A percentile compares a stretch with the other conserved stretches of the same genome.
Evolutionary conservation across 2,329 filamentous ascomycete species (phyloP).

Genomic region (Fusarium graminum): DNA sequence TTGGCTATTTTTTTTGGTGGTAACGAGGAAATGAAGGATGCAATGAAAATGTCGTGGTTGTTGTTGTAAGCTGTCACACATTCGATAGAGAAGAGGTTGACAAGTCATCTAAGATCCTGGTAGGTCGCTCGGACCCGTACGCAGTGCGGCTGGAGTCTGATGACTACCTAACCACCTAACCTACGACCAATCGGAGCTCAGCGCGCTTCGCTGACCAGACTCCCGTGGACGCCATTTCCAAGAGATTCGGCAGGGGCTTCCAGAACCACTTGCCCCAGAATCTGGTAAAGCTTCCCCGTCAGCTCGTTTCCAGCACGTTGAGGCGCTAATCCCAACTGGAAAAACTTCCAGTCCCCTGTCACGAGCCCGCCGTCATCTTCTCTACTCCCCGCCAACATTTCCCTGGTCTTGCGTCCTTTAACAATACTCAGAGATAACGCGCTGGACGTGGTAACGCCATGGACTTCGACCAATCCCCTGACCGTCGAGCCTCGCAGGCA

Average conservation of each 20-base stretch:
- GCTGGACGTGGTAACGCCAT: slow-evolving; percentile 39
- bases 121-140: slow-evolving; percentile 1
- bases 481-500: slow-evolving; percentile 46
- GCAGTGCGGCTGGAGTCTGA: slow-evolving; percentile 2
- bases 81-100: slow-evolving; percentile 27
- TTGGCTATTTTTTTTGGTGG: not conserved
- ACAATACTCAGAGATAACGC: slow-evolving; percentile 2
- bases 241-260: slow-evolving; percentile 39
- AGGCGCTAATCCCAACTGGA: slow-evolving; percentile 48
- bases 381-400: slow-evolving; percentile 38
- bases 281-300: slow-evolving; percentile 26
- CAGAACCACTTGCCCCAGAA: slow-evolving; percentile 41
- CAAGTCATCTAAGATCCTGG: slow-evolving; percentile 16
- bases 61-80: slow-evolving; percentile 7
- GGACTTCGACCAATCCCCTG: slow-evolving; percentile 42
- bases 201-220: slow-evolving; percentile 42
- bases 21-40: too few relatives aligned
- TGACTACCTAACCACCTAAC: not conserved
- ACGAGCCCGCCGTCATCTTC: slow-evolving; percentile 35
- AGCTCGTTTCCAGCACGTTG: slow-evolving; percentile 37
- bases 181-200: slow-evolving; percentile 38
- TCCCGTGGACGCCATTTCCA: slow-evolving; percentile 47
- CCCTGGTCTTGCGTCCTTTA: slow-evolving; percentile 8
- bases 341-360: slow-evolving; percentile 32
- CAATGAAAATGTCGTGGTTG: slow-evolving; percentile 3